Conservation (phyloP, 768 basidiomycete species). For the Epithele typhae region DNA sequence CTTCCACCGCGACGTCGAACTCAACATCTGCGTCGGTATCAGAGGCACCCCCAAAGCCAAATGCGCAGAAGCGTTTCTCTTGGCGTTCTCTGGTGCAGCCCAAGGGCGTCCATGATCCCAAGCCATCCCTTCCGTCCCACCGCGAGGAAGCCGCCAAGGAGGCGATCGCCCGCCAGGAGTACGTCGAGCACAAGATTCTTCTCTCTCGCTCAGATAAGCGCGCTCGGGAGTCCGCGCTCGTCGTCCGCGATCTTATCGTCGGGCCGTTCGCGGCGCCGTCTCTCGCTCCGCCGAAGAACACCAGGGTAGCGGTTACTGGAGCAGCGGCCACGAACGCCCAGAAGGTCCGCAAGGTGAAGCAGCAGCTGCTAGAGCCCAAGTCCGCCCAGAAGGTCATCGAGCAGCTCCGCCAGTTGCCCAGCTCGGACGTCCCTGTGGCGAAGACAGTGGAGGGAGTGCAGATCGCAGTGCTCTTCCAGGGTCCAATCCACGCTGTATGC, state of each 20-base stretch:
- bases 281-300: constrained; percentile 26
- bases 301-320: constrained; percentile 27
- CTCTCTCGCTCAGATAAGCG: constrained; percentile 47
- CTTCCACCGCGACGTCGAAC: background rate
- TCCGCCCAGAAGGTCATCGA: constrained; percentile 67
- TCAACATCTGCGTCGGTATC: background rate
- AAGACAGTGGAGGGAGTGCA: constrained; percentile 17
- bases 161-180: constrained; percentile 6
- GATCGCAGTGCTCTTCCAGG: constrained; percentile 34
- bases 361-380: constrained; percentile 61
- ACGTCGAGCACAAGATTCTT: constrained; percentile 1
- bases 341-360: constrained; percentile 60
- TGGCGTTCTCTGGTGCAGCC: constrained; percentile 11
- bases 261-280: constrained; percentile 37
- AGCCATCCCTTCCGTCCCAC: constrained; percentile 4
- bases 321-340: constrained; percentile 33
- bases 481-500: constrained; percentile 77
- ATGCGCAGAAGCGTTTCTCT: constrained; percentile 10
- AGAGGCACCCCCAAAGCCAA: background rate
- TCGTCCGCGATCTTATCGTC: constrained; percentile 65
- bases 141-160: constrained; percentile 9
- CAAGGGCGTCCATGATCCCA: constrained; percentile 9
- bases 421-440: constrained; percentile 30
- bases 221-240: constrained; percentile 58
- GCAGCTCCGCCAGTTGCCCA: constrained; percentile 63